phyloP scores from a whole-genome alignment of 2,329 filamentous ascomycete genomes.

The Pseudonectria buxi region DNA sequence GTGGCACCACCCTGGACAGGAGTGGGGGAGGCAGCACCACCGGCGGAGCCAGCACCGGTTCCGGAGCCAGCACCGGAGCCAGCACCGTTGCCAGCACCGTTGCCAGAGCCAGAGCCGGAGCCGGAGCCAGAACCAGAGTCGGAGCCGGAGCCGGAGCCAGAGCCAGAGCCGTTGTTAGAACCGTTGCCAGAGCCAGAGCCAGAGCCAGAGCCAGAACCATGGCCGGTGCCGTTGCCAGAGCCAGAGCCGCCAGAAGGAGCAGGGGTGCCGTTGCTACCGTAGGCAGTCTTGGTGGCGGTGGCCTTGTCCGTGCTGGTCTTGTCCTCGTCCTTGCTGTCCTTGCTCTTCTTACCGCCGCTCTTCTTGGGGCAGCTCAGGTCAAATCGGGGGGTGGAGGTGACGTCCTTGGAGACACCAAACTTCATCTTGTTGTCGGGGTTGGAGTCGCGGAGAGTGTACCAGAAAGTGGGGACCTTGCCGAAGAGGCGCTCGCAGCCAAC shows the following conservation, averaged over 20 bases:
- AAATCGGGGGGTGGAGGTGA: constrained; percentile 44
- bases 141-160: constrained; percentile 5
- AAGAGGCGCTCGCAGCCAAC: constrained; percentile 55
- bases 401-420: constrained; percentile 49
- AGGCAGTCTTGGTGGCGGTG: constrained; percentile 7
- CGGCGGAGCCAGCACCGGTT: constrained; percentile 2
- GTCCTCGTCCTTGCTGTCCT: constrained; percentile 9
- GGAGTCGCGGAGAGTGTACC: constrained; percentile 56
- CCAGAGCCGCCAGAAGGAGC: constrained; percentile 7
- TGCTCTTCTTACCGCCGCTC: constrained; percentile 15
- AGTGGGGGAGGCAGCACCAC: background rate
- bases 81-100: background rate
- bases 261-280: constrained; percentile 8
- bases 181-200: background rate
- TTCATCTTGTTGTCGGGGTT: constrained; percentile 53
- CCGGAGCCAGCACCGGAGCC: constrained; percentile 3
- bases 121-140: constrained; percentile 9
- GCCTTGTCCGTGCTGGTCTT: constrained; percentile 12
- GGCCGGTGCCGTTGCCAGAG: constrained; percentile 9
- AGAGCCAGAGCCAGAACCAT: constrained; percentile 5
- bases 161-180: constrained; percentile 1
- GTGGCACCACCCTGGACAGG: background rate
- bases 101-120: constrained; percentile 7
- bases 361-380: constrained; percentile 46
- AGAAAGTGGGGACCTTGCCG: constrained; percentile 49